These are phyloP conservation scores for Gleditsia sinensis DNA, from an alignment of 306 rosid genomes.

Conservation along the genomic window DNA sequence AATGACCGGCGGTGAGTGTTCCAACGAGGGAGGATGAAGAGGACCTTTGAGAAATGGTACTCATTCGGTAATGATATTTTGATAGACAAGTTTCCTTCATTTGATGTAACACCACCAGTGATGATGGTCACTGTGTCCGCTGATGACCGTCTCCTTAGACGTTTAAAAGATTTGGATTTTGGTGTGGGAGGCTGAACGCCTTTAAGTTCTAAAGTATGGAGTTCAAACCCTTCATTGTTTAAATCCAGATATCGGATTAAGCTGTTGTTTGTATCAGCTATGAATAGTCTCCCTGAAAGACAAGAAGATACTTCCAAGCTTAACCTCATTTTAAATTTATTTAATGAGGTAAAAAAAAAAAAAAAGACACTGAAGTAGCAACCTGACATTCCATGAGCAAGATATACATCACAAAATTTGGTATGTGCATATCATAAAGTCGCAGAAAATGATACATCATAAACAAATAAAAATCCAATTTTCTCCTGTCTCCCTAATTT, in stretches of 20 bases:
- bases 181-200: conserved; percentile 82
- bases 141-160: conserved; percentile 76
- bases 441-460: neutral
- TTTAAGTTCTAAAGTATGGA: conserved; percentile 75
- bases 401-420: conserved; percentile 17
- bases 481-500: neutral
- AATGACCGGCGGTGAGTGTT: conserved; percentile 15
- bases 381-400: conserved; percentile 17
- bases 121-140: conserved; percentile 68
- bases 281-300: conserved; percentile 72
- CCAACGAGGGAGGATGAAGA: conserved; percentile 21
- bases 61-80: conserved; percentile 72
- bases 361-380: conserved; percentile 32
- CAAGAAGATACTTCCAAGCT: conserved; percentile 15
- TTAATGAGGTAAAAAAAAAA: conserved; percentile 7
- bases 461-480: neutral
- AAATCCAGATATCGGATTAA: conserved; percentile 82
- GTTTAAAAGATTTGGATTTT: conserved; percentile 62
- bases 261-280: conserved; percentile 95
- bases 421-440: neutral
- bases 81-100: conserved; percentile 72
- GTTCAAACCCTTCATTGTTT: conserved; percentile 50
- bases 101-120: conserved; percentile 63
- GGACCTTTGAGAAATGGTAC: conserved; percentile 94
- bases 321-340: neutral